These are phyloP conservation scores for Heterobasidion occidentale DNA, from an alignment of 1,284 basidiomycete genomes.

Conservation along the genomic window DNA sequence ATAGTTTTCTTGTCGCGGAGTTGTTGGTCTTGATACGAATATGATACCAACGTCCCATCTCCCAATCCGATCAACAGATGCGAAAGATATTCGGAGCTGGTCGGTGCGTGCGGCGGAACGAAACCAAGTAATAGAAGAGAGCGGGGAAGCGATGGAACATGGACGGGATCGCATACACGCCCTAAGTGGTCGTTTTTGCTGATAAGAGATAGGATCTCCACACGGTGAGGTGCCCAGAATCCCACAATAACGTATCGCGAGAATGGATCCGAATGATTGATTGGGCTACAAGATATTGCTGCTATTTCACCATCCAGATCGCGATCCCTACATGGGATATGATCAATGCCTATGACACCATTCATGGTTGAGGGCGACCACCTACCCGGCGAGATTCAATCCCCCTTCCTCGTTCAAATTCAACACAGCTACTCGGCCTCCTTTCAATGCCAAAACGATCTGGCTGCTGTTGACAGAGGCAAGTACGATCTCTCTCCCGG, in stretches of 20 bases:
- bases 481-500: constrained; percentile 48
- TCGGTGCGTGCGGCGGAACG: constrained; percentile 26
- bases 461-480: constrained; percentile 61
- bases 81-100: constrained; percentile 28
- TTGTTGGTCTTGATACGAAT: constrained; percentile 16
- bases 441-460: constrained; percentile 57
- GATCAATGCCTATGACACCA: neutral
- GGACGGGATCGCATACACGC: constrained; percentile 34
- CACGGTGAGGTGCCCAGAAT: constrained; percentile 69
- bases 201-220: constrained; percentile 52
- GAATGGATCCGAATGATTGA: constrained; percentile 38
- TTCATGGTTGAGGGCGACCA: neutral
- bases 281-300: constrained; percentile 52
- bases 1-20: constrained; percentile 51
- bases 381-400: constrained; percentile 7
- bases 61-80: constrained; percentile 74
- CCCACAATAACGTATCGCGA: constrained; percentile 51
- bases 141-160: constrained; percentile 54
- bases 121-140: constrained; percentile 71
- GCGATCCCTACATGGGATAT: neutral
- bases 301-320: constrained; percentile 44
- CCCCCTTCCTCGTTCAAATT: constrained; percentile 10
- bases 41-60: constrained; percentile 73
- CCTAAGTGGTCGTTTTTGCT: constrained; percentile 26
- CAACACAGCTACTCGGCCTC: constrained; percentile 34